These are phyloP conservation scores for Mycena albidolilacea DNA, from an alignment of 768 basidiomycete species.

Conservation along the genomic window DNA sequence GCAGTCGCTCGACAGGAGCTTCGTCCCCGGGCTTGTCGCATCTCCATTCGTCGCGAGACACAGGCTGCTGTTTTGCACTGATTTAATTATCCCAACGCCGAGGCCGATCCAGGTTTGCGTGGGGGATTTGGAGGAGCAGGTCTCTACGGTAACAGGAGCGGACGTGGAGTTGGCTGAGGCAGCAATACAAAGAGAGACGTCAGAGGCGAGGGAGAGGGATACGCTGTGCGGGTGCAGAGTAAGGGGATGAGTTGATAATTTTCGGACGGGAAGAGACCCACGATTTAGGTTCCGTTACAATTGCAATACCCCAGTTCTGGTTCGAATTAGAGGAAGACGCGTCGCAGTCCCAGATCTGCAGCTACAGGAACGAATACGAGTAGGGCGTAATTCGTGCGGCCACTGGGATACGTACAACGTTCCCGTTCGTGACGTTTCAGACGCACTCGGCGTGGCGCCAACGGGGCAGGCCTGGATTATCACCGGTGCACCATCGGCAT, in stretches of 20 bases:
- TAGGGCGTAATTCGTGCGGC: not conserved
- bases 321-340: not conserved
- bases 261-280: not conserved
- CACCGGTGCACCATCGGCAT: not conserved
- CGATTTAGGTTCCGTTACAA: constrained; percentile 6
- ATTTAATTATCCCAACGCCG: not conserved
- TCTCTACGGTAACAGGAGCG: not conserved
- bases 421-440: not conserved
- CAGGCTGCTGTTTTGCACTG: not conserved
- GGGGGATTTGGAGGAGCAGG: constrained; percentile 4
- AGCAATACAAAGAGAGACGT: not conserved
- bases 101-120: not conserved
- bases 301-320: constrained; percentile 1
- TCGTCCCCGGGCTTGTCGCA: constrained; percentile 7
- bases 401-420: not conserved
- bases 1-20: constrained; percentile 4
- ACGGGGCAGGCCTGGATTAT: constrained; percentile 1
- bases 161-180: constrained; percentile 7
- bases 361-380: not conserved
- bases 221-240: constrained; percentile 1
- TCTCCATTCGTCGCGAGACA: constrained; percentile 4
- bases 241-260: not conserved
- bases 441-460: not conserved
- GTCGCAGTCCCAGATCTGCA: constrained; percentile 1
- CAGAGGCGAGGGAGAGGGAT: constrained; percentile 1